These are phyloP conservation scores for Pseudogymnoascus sp. DNA, from an alignment of 2,329 filamentous ascomycete genomes.

Conservation along the genomic window DNA sequence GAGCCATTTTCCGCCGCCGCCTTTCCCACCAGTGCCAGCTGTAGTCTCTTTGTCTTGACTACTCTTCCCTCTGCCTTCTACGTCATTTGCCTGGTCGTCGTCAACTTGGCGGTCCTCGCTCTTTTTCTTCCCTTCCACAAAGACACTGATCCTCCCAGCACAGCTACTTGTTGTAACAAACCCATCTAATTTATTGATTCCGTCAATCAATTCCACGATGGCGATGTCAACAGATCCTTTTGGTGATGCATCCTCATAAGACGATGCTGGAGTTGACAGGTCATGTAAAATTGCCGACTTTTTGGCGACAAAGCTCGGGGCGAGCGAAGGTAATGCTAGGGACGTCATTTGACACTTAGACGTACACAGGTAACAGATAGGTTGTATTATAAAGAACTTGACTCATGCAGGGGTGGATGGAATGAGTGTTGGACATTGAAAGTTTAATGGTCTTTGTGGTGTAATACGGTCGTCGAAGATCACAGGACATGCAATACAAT, in stretches of 20 bases:
- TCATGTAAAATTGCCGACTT: slow-evolving; percentile 67
- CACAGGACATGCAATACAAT: background rate
- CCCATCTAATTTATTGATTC: slow-evolving; percentile 66
- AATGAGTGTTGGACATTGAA: background rate
- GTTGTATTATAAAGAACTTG: background rate
- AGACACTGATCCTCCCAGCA: slow-evolving; percentile 78
- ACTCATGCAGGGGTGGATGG: background rate
- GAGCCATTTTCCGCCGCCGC: slow-evolving; percentile 74
- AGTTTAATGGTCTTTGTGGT: background rate
- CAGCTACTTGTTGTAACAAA: slow-evolving; percentile 92
- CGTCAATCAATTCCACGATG: slow-evolving; percentile 67
- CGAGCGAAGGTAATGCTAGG: background rate
- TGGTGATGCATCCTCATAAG: slow-evolving; percentile 77
- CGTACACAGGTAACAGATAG: background rate
- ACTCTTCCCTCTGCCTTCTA: slow-evolving; percentile 13
- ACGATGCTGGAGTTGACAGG: slow-evolving; percentile 57
- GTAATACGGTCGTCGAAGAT: background rate
- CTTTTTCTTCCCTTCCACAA: slow-evolving; percentile 64
- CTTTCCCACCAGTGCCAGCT: slow-evolving; percentile 72
- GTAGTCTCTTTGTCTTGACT: slow-evolving; percentile 27
- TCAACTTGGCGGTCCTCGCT: background rate
- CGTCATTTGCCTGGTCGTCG: slow-evolving; percentile 10
- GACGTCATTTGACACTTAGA: background rate
- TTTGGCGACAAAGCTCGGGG: slow-evolving; percentile 42
- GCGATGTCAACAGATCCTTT: slow-evolving; percentile 79